Evolutionary conservation across 2,329 filamentous ascomycete species (phyloP), one percentile per base, ranked within the genome.

Genomic region (Elsinoe arachidis): DNA sequence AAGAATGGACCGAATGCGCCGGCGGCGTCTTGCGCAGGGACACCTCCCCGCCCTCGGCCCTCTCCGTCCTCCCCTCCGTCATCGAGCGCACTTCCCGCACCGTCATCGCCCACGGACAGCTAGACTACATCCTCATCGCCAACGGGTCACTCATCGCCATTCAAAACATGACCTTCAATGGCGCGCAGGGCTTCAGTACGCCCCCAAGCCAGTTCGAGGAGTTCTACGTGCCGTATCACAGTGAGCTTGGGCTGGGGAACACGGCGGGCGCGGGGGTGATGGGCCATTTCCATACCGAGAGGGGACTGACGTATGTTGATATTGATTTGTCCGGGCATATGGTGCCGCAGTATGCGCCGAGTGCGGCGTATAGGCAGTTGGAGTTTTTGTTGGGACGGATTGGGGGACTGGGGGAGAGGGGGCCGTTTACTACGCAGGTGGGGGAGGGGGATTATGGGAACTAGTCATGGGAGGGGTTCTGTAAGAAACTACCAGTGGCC

Each of bases 91-190:
- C 86, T 1, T 78, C 86, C 47, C 84, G 85, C 61, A 87, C 88
- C 7, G 78, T 93, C 63, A 83, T 93, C 65, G 85, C 78, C 2
- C 87, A 91, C 65, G 88, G 87, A 10, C 73, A 80, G 51, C 77
- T 86, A 10, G 88, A 90, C 71, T 87, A 79, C 66, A 78, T 87
- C 59, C 76, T 89, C 9, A 74, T 85, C 21, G 75, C 78, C 64
- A 86, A 87, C 67, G 87, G 87, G 14, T 86, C 86, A 0, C 75
- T 92, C 1, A 74, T 89, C 5, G 79, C 80, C 1, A 84, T 91
- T 59, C 87, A 92, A 67, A 90, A 90, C 73, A 88, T 91, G 83
- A 90, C 86, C 0, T 92, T 84, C 83, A 81, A 82, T 58, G 87
- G 87, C 3, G 68, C 76, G 43, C 80, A 86, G 54, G 88, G 88